phyloP scores from a whole-genome alignment of 129 eudicot genomes.

The Smallanthus sonchifolius region DNA sequence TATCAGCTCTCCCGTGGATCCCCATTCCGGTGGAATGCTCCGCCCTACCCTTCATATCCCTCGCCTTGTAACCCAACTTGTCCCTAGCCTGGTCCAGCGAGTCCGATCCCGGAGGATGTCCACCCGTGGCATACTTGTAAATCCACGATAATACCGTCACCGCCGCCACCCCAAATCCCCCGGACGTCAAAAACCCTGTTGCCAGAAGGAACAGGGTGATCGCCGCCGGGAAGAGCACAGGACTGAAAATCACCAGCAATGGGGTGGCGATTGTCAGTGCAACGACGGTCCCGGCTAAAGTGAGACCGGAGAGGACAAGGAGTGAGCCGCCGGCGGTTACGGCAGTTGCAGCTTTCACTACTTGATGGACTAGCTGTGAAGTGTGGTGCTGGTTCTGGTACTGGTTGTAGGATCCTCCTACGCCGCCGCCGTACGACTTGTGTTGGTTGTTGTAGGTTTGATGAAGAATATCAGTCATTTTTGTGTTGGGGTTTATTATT shows the following conservation, averaged over 20 bases:
- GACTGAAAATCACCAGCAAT: constrained; percentile 56
- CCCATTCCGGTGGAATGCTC: constrained; percentile 35
- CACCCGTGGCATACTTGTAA: constrained; percentile 51
- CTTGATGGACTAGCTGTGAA: constrained; percentile 39
- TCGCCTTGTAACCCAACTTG: constrained; percentile 43
- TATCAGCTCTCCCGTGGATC: constrained; percentile 23
- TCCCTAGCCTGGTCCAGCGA: constrained; percentile 46
- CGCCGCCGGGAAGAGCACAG: constrained; percentile 56
- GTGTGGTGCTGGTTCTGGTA: constrained; percentile 12
- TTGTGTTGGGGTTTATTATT: background rate
- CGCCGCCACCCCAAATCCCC: constrained; percentile 57
- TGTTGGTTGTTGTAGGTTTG: constrained; percentile 20
- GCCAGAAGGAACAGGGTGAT: constrained; percentile 40
- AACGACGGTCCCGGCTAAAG: constrained; percentile 50
- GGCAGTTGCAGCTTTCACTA: constrained; percentile 57
- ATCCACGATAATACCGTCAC: constrained; percentile 58
- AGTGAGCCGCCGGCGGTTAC: constrained; percentile 48
- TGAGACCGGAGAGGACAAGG: constrained; percentile 48
- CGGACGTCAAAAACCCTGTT: constrained; percentile 59
- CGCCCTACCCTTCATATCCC: constrained; percentile 63
- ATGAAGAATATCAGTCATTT: constrained; percentile 37
- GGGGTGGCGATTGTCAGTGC: constrained; percentile 55
- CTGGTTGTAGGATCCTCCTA: constrained; percentile 3
- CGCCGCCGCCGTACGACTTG: constrained; percentile 9
- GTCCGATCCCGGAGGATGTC: constrained; percentile 44